phyloP scores from a whole-genome alignment of 257 asterid genomes.

The Cynanchum wilfordii region DNA sequence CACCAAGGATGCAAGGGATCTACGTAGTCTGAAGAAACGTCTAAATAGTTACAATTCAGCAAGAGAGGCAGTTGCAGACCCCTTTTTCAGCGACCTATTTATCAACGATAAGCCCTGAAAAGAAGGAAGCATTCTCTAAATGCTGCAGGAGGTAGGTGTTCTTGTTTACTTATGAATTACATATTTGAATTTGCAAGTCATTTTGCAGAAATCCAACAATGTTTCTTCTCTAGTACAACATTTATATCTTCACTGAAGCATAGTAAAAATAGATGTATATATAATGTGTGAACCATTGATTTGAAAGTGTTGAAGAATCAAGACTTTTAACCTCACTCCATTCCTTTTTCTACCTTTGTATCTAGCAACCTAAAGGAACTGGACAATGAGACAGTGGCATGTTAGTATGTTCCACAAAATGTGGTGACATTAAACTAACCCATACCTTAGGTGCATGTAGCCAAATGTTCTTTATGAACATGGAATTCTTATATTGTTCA shows the following conservation, averaged over 20 bases:
- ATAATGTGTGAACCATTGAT: background rate
- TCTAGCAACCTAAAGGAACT: background rate
- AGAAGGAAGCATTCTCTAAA: constrained; percentile 16
- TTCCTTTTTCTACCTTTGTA: background rate
- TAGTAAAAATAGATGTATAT: background rate
- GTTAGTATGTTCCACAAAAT: background rate
- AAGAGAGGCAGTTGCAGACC: constrained; percentile 62
- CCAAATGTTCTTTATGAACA: background rate
- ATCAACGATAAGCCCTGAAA: constrained; percentile 24
- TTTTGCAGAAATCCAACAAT: constrained; percentile 14
- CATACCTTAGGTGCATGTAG: background rate
- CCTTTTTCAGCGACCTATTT: constrained; percentile 53
- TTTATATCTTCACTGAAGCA: background rate
- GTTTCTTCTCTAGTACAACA: constrained; percentile 2
- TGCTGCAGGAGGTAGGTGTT: background rate
- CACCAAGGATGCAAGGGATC: constrained; percentile 56
- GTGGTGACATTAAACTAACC: background rate
- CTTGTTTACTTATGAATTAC: background rate
- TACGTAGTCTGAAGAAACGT: constrained; percentile 74
- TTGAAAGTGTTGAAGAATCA: background rate
- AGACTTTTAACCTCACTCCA: background rate
- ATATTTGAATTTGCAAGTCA: background rate
- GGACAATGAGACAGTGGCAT: background rate
- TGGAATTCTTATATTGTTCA: no score
- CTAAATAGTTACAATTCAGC: constrained; percentile 59